Evolutionary conservation across 2,329 filamentous ascomycete species (phyloP), one percentile per base, ranked within the genome.

Genomic region (Penicillium aurantiogriseum): DNA sequence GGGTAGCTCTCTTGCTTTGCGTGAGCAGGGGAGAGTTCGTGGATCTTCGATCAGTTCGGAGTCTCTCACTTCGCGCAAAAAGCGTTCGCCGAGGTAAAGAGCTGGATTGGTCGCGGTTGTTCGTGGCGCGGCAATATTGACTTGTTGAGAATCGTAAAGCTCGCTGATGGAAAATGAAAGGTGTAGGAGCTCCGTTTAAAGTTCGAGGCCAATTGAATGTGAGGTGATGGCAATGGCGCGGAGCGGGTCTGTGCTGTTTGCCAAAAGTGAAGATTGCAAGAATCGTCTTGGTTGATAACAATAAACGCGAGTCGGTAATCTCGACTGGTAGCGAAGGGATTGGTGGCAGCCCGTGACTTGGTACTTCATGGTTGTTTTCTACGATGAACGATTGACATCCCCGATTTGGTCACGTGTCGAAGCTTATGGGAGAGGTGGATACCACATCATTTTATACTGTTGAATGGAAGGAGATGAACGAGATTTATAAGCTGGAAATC

Each of bases 341-440:
- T 51, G 46, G 29, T 38, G 31, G 38, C 31, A 36, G 38, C 23
- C 13, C 38, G n/a, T 44, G 33, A 25, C 19, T 43, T 17, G 21
- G 36, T n/a, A 11, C 39, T 36, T 27, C 50, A 52, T 54, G n/a
- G 48, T 54, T 29, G 56, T 55, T 58, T 58, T 55, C 56, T 21
- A 43, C 21, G 52, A 49, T 36, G 19, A 23, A 23, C 25, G 46
- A 55, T 53, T 53, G 54, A 36, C 54, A 56, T 42, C 49, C 42
- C 42, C 54, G 49, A 53, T 35, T 55, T 6, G 29, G 42, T 56
- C 54, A 56, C 54, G 54, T 56, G 54, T 19, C 3, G 42, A 42
- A 56, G 49, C 49, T 56, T 43, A 31, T 42, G 27, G 25, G 27
- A 33, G 5, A 49, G 15, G 43, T 40, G 29, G 44, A 54, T 39